Evolutionary conservation across 2,329 filamentous ascomycete genomes (phyloP), one percentile per base, ranked within the genome.

Genomic region (Nigrograna mackinnonii): DNA sequence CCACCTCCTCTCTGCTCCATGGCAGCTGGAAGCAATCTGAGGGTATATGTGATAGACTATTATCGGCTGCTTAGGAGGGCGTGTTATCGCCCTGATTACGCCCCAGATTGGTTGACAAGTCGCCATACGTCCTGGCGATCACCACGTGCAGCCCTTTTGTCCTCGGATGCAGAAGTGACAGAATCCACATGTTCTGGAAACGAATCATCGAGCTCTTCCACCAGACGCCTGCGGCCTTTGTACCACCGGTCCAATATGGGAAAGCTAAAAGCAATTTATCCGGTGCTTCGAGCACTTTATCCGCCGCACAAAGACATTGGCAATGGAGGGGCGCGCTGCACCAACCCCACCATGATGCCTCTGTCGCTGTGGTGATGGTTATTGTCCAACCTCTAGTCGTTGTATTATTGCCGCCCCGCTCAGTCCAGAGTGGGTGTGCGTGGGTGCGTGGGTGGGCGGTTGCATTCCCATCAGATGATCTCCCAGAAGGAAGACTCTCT

Each of bases 211-310:
- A 3, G 4, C 13, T 35, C 19, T 22, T 21, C 16, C 31, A 26
- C 28, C 11, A 4, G 18, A n/a, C n/a, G n/a, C n/a, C n/a, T n/a
- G n/a, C 26, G 34, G 33, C 16, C 13, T 3, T 18, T 18, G 14
- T 22, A 37, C 32, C 18, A 42, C 45, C 28, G 37, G 41, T 31
- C 41, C 36, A 47, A 47, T 47, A 35, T 47, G 41, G 44, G 13
- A 30, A 18, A 32, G 33, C 6, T 26, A 31, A 37, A 12, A 13
- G 9, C 12, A 35, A 39, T 51, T 55, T 55, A 55, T 47, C 52
- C 52, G 52, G 50, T 54, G 52, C 49, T 36, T 44, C 22, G 39
- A 43, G 37, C n/a, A 44, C 34, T 49, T 55, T 55, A 55, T 37
- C 52, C 52, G 52, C 47, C n/a, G 41, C 41, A 36, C 18, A 11